Percentiles rank a stretch among this genome's conserved stretches.
Conservation (phyloP, 495 filamentous ascomycete species). For the Aspergillus haitiensis region DNA sequence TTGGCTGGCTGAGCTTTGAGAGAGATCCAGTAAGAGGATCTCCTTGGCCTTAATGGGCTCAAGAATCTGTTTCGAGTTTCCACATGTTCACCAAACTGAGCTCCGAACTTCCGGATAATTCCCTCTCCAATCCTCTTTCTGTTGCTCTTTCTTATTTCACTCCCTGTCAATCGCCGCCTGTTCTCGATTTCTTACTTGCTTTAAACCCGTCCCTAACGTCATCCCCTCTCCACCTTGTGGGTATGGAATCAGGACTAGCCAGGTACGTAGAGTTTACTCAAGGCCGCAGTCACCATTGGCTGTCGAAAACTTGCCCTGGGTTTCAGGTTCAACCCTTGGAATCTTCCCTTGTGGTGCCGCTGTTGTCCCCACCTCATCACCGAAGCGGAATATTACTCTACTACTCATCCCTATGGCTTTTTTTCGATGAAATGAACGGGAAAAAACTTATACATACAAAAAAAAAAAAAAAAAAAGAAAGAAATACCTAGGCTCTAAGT, state of each 20-base stretch:
- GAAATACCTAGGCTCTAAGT: background rate
- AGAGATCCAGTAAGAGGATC: slow-evolving; percentile 10
- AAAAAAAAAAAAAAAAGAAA: slow-evolving; percentile 4
- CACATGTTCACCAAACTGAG: slow-evolving; percentile 11
- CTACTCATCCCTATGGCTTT: no score
- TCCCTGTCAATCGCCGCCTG: no score
- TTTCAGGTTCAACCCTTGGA: no score
- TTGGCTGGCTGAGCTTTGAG: slow-evolving; percentile 16
- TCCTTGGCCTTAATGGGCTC: slow-evolving; percentile 3
- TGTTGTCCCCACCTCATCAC: background rate
- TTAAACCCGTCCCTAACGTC: no score
- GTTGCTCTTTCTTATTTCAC: background rate
- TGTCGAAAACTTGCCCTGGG: no score
- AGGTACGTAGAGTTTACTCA: no score
- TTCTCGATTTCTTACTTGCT: no score
- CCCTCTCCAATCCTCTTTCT: slow-evolving; percentile 1
- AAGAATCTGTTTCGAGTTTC: slow-evolving; percentile 3
- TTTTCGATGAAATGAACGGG: background rate
- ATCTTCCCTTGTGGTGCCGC: background rate
- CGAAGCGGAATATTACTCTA: background rate
- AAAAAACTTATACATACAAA: background rate
- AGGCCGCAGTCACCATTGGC: background rate
- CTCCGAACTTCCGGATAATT: background rate
- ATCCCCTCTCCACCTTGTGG: no score
- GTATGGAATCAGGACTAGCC: no score